Evolutionary conservation across 257 asterid genomes (phyloP), one percentile per base, ranked within the genome.

Genomic region (Ilex asprella): DNA sequence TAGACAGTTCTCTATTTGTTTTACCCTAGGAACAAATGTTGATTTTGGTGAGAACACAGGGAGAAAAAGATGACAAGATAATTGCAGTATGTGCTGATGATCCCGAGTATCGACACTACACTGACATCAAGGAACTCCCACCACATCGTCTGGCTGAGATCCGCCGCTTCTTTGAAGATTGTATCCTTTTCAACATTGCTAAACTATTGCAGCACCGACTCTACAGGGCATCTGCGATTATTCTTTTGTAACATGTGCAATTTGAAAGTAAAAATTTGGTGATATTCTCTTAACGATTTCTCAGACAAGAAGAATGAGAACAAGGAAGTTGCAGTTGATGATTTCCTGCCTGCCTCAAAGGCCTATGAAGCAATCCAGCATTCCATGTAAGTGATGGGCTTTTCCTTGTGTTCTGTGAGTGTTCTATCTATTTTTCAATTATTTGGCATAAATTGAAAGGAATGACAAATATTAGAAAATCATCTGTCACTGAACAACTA

Each of bases 301-400:
- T 60, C 52, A 76, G 82, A 77, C 52, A 73, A 76, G 66, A 76
- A 76, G 67, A 76, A 76, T 59, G 78, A 76, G 73, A 76, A 76
- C 70, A 76, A 76, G 55, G 76, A 73, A 55, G 82, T 76, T 27
- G 78, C 73, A 5, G 82, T 76, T 8, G 10, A 76, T 12, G 82
- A 66, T n/a, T 77, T 77, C 58, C 66, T 73, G 59, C 82, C 78
- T 44, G 63, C 76, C 14, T 30, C 59, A 13, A 49, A 58, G 12
- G 82, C 78, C 31, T 56, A 15, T 55, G 78, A 73, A 31, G 82
- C 78, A 30, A 73, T 77, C 30, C 73, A 77, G 35, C 55, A 73
- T 67, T 77, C 82, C 64, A 73, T 73, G 82, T 73, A 77, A 73
- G 82, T 56, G 9, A 21, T 35, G 8, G 41, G 41, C 41, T 35